Evolutionary conservation across 2,329 filamentous ascomycete genomes (phyloP).

Genomic region (Scopulariopsis brevicaulis): DNA sequence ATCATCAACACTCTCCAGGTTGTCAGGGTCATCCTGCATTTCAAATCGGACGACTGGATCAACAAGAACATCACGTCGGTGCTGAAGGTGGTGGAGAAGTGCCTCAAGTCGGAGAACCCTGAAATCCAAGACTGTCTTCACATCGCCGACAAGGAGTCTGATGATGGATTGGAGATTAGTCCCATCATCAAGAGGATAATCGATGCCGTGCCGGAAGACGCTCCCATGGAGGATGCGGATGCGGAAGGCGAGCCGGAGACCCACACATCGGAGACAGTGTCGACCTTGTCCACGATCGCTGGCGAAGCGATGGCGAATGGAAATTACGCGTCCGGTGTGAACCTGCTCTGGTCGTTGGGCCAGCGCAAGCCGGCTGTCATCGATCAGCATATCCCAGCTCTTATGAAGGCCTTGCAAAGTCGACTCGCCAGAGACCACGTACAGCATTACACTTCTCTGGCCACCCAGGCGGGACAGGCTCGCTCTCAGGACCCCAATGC

Average conservation of each 20-base stretch:
- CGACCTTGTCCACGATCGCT: slow-evolving; percentile 72
- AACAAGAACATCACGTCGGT: slow-evolving; percentile 63
- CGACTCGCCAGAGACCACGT: slow-evolving; percentile 94
- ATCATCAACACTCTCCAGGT: slow-evolving; percentile 94
- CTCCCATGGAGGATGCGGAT: slow-evolving; percentile 62
- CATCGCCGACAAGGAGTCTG: slow-evolving; percentile 55
- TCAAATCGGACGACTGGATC: slow-evolving; percentile 86
- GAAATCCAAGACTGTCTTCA: slow-evolving; percentile 93
- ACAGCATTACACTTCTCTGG: slow-evolving; percentile 53
- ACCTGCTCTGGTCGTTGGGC: slow-evolving; percentile 85
- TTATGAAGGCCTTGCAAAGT: slow-evolving; percentile 88
- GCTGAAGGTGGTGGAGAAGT: slow-evolving; percentile 84
- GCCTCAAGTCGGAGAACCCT: slow-evolving; percentile 74
- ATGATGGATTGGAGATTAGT: slow-evolving; percentile 59
- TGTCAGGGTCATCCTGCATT: slow-evolving; percentile 77
- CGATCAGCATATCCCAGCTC: slow-evolving; percentile 72
- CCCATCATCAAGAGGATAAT: slow-evolving; percentile 74
- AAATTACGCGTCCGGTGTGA: slow-evolving; percentile 81
- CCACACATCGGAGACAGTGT: slow-evolving; percentile 77
- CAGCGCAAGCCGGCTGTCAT: slow-evolving; percentile 77
- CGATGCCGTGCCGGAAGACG: slow-evolving; percentile 74
- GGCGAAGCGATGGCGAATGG: slow-evolving; percentile 74
- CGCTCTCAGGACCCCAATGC: slow-evolving; percentile 42
- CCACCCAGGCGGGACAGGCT: slow-evolving; percentile 33
- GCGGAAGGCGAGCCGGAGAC: slow-evolving; percentile 76